Percentiles rank a stretch among this genome's conserved stretches.
Evolutionary conservation across 805 yeast genomes (phyloP).

Genomic region (Wickerhamomyces xylosicus): DNA sequence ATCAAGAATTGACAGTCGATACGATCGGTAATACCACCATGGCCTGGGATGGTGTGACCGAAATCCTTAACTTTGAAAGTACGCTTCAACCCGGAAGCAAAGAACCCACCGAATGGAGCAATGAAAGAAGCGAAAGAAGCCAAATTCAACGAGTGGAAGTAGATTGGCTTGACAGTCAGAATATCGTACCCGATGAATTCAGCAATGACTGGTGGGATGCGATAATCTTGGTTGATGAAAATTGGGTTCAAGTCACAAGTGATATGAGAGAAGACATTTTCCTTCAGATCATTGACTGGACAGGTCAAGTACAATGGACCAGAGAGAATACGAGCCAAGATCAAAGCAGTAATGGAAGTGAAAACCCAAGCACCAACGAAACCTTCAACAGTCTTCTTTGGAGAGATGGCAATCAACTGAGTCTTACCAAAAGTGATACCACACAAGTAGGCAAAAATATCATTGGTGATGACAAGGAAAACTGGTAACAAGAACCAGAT

Average conservation of each 20-base stretch:
- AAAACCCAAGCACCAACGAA: conserved; percentile 97
- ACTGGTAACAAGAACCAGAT: conserved; percentile 94
- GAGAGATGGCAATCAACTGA: conserved; percentile 86
- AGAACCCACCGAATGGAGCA: conserved; percentile 98
- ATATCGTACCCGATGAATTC: conserved; percentile 35
- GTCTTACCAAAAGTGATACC: conserved; percentile 95
- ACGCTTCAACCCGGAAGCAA: conserved; percentile 95
- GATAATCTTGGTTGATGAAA: conserved; percentile 72
- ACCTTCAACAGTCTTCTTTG: conserved; percentile 96
- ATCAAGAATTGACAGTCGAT: conserved; percentile 96
- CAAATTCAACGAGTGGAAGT: conserved; percentile 75
- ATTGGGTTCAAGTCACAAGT: conserved; percentile 82
- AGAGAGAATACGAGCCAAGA: conserved; percentile 54
- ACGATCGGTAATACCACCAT: conserved; percentile 96
- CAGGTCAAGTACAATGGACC: conserved; percentile 73
- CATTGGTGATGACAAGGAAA: conserved; percentile 85
- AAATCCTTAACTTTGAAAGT: conserved; percentile 95
- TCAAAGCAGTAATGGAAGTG: conserved; percentile 65
- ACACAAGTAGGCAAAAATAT: conserved; percentile 92
- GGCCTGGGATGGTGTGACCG: conserved; percentile 98
- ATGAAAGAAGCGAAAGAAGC: conserved; percentile 94
- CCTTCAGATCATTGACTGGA: conserved; percentile 63
- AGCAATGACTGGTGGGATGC: conserved; percentile 60
- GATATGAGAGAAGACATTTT: conserved; percentile 50
- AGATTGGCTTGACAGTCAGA: conserved; percentile 71